Evolutionary conservation across 2,329 filamentous ascomycete genomes (phyloP).

Genomic region (Sarocladium strictum): DNA sequence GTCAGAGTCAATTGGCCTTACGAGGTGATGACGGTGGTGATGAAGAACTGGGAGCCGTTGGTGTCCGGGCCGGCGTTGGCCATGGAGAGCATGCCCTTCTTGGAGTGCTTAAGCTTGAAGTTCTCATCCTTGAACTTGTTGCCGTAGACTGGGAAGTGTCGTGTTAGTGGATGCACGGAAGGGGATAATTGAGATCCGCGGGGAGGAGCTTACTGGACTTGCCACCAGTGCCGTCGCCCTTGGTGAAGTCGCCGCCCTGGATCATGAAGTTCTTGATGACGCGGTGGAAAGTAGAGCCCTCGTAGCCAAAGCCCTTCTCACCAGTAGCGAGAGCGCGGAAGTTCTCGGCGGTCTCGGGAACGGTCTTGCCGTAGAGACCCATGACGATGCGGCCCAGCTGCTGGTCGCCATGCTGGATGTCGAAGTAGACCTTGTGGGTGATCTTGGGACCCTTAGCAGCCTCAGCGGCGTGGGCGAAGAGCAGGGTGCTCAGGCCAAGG

Average conservation of each 20-base stretch:
- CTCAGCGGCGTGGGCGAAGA: slow-evolving; percentile 69
- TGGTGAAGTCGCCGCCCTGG: slow-evolving; percentile 85
- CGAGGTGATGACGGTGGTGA: slow-evolving; percentile 75
- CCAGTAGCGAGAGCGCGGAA: slow-evolving; percentile 77
- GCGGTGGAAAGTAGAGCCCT: slow-evolving; percentile 80
- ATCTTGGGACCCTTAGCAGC: slow-evolving; percentile 87
- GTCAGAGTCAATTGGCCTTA: too few relatives aligned
- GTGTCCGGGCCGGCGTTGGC: slow-evolving; percentile 80
- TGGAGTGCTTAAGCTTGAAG: slow-evolving; percentile 91
- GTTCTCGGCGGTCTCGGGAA: slow-evolving; percentile 69
- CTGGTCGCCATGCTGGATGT: slow-evolving; percentile 72
- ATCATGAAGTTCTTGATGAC: slow-evolving; percentile 92
- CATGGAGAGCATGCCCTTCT: slow-evolving; percentile 79
- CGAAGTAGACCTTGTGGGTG: slow-evolving; percentile 91
- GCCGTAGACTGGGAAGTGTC: slow-evolving; percentile 60
- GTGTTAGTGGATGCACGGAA: neutral
- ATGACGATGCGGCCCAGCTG: slow-evolving; percentile 69
- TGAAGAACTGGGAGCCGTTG: slow-evolving; percentile 88
- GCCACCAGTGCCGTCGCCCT: slow-evolving; percentile 74
- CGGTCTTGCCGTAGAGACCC: slow-evolving; percentile 82
- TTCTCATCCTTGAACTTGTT: slow-evolving; percentile 83
- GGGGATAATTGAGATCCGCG: neutral
- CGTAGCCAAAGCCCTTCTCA: slow-evolving; percentile 80
- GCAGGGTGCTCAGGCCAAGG: slow-evolving; percentile 65
- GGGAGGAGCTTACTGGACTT: slow-evolving; percentile 62